A percentile compares a stretch with the other conserved stretches of the same genome.
Conservation (phyloP, 73 alveolate species). For the Paramecium pentaurelia region DNA sequence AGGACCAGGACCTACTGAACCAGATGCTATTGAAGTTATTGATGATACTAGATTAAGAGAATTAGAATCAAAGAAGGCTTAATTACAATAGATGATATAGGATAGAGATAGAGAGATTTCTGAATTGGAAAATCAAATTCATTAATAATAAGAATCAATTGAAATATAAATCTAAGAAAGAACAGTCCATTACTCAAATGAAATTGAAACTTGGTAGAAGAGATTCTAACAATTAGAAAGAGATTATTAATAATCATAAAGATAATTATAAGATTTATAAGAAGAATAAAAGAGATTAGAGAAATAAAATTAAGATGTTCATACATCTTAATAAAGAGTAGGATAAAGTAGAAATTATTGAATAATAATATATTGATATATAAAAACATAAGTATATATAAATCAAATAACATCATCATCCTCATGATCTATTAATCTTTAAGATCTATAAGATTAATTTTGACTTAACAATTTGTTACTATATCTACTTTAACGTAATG, state of each 20-base stretch:
- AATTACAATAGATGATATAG: neutral
- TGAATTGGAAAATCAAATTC: neutral
- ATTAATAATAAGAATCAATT: neutral
- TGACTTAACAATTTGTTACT: neutral
- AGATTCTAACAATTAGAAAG: neutral
- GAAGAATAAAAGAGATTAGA: neutral
- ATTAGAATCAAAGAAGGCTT: neutral
- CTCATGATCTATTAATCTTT: neutral
- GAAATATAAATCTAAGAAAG: conserved; percentile 2
- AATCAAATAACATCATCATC: neutral
- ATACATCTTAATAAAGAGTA: neutral
- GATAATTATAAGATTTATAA: neutral
- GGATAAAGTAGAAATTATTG: neutral
- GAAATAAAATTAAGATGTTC: neutral
- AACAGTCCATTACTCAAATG: conserved; percentile 2
- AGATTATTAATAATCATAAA: neutral
- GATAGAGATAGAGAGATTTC: neutral
- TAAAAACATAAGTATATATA: neutral
- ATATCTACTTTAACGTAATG: neutral
- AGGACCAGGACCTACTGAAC: neutral
- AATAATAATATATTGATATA: neutral
- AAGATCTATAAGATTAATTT: neutral
- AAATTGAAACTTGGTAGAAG: conserved; percentile 15
- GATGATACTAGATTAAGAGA: conserved; percentile 13
- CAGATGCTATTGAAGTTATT: neutral